Evolutionary conservation across 2,329 filamentous ascomycete genomes (phyloP).

Genomic region (Colletotrichum godetiae): DNA sequence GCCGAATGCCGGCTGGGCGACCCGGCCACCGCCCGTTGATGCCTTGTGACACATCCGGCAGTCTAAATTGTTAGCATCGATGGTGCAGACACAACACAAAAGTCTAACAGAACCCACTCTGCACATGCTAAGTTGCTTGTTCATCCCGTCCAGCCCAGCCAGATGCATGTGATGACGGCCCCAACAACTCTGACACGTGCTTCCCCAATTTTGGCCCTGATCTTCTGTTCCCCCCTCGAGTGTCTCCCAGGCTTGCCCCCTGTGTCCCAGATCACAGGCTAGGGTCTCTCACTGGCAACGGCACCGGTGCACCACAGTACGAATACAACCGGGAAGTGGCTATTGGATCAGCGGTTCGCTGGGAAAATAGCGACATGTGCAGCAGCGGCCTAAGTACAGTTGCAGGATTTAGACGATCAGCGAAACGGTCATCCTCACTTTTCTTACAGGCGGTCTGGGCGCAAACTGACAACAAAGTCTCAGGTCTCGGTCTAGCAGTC

Average conservation of each 20-base stretch:
- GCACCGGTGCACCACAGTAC: background rate
- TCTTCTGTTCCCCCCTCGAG: conserved; percentile 7
- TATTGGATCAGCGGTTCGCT: background rate
- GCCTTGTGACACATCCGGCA: background rate
- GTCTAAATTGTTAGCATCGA: background rate
- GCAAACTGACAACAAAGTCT: background rate
- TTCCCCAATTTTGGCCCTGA: conserved; percentile 28
- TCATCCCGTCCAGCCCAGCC: conserved; percentile 25
- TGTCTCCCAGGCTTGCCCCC: background rate
- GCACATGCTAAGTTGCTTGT: conserved; percentile 25
- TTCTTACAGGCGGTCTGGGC: background rate
- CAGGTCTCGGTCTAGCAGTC: background rate
- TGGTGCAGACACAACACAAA: rapidly evolving
- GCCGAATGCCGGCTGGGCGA: conserved; percentile 34
- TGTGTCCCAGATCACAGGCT: background rate
- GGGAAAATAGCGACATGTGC: background rate
- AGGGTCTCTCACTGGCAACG: background rate
- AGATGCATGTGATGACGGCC: conserved; percentile 36
- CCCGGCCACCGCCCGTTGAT: conserved; percentile 16
- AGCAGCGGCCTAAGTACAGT: too few species aligned
- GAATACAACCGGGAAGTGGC: background rate
- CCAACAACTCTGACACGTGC: conserved; percentile 36
- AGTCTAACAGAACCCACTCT: background rate
- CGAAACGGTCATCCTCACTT: background rate
- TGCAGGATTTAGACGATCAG: conserved; percentile 14